Base-by-base conservation (phyloP, 176 grass and related monocot species). In the Triticum urartu region DNA sequence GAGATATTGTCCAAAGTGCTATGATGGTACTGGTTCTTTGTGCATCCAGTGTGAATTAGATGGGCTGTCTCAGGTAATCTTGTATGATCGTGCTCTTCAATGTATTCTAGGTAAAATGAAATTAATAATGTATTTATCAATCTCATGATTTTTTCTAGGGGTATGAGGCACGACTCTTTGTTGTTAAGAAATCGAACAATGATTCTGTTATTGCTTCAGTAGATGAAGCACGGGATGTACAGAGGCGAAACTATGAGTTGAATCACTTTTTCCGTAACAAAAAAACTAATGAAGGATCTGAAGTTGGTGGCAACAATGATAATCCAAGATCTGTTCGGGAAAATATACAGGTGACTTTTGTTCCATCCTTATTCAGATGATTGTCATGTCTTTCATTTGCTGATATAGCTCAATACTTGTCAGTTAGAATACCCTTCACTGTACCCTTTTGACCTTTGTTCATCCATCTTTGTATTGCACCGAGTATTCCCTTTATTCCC, bases 1-100 rank as follows among this genome's bases (percentile, higher is more conserved):
- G 82, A 84, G 91, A 82, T 94, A 94, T 70, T 98, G 95, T 81
- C 93, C 93, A 30, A 95, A 94, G 22, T 98, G 95, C 81, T 95
- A 94, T 72, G 91, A 92, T 83, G 93, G 91, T 35, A 92, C 91
- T 83, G 95, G 95, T 85, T 83, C 88, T 93, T 85, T 98, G 63
- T 98, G 95, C 89, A 87, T 95, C 39, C 93, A 95, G 36, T 98
- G 95, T 82, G 93, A 98, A 92, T 61, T 95, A 63, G 95, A 98
- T 92, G 85, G 64, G 25, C 86, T 92, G 40, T 95, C 94, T 91
- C 93, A 91, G 93, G 95, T 98, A 86, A 72, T 52, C 79, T 64
- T 52, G 28, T 68, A 15, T 48, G 59, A n/a, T 20, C 24, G 11
- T 60, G 43, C 64, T 40, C 14, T 70, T 40, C 84, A 60, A 74